phyloP scores from a whole-genome alignment of 345 rosid genomes.

The sweet orange (Citrus sinensis) region DVS_A1.0 CM039162.1:24883001-24883500 shows the following conservation, averaged over 20 bases:
- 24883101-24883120: conserved; percentile 81
- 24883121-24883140: conserved; percentile 78
- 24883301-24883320: conserved; percentile 24
- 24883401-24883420: neutral
- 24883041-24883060: conserved; percentile 55
- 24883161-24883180: conserved; percentile 73
- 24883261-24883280: conserved; percentile 99
- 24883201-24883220: conserved; percentile 79
- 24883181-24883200: conserved; percentile 63
- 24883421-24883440: neutral
- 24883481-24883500: conserved; percentile 2
- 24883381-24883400: conserved; percentile 19
- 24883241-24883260: conserved; percentile 79
- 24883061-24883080: conserved; percentile 81
- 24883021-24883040: conserved; percentile 82
- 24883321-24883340: conserved; percentile 11
- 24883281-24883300: conserved; percentile 85
- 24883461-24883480: conserved; percentile 52
- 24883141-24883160: conserved; percentile 68
- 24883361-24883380: conserved; percentile 18
- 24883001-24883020: conserved; percentile 50
- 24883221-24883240: conserved; percentile 87
- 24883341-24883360: neutral
- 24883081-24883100: conserved; percentile 84
- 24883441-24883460: conserved; percentile 40